A percentile compares a stretch with the other conserved stretches of the same genome.
Conservation (phyloP, 345 rosid genomes). For the Draba incana region DNA sequence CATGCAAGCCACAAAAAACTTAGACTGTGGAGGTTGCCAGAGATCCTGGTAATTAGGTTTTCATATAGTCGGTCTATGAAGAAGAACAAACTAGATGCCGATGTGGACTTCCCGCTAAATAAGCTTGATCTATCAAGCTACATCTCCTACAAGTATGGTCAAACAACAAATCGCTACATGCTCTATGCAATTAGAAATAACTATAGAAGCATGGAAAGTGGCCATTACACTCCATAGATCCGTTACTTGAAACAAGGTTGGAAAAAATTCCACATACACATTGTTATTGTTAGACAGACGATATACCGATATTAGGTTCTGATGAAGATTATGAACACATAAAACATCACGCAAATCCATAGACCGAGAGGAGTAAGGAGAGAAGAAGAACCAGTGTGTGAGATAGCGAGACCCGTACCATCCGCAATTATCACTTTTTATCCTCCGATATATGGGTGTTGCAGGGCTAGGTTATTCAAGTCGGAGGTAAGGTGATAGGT, state of each 20-base stretch:
- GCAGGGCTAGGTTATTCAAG: too few relatives aligned
- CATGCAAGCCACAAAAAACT: conserved; percentile 85
- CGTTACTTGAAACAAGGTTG: conserved; percentile 36
- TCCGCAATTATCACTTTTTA: too few relatives aligned
- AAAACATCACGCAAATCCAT: too few relatives aligned
- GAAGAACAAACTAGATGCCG: conserved; percentile 83
- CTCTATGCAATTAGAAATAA: conserved; percentile 97
- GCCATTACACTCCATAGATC: conserved; percentile 96
- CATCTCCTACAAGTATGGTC: conserved; percentile 58
- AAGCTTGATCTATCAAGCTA: conserved; percentile 83
- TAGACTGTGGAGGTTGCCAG: conserved; percentile 98
- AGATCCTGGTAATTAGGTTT: conserved; percentile 90
- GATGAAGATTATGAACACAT: too few relatives aligned
- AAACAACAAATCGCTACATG: conserved; percentile 63
- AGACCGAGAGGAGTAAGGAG: too few relatives aligned
- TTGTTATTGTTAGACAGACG: too few relatives aligned
- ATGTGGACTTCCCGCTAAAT: conserved; percentile 86
- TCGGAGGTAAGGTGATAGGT: too few relatives aligned
- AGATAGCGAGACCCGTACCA: too few relatives aligned
- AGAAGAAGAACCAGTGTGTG: too few relatives aligned
- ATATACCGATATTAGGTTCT: too few relatives aligned
- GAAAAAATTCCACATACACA: too few relatives aligned
- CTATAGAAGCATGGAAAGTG: conserved; percentile 96
- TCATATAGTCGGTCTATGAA: conserved; percentile 82
- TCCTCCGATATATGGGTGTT: too few relatives aligned